These are phyloP conservation scores for Senecio squalidus DNA, from an alignment of 140 eudicot genomes.

Conservation along the genomic window DNA sequence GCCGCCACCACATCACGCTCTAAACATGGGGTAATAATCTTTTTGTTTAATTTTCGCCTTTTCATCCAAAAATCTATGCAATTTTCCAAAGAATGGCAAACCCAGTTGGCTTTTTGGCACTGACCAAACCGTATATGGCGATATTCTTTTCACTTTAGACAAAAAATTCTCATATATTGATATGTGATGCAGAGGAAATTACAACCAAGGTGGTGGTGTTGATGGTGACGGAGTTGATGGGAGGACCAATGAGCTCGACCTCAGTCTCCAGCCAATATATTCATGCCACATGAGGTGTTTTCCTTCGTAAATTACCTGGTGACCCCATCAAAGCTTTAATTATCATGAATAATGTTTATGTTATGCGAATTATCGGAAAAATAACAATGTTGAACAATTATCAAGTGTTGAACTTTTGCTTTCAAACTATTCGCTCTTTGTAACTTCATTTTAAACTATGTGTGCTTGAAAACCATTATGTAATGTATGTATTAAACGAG, in stretches of 20 bases:
- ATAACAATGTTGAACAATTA: slow-evolving; percentile 7
- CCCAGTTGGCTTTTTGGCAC: no score
- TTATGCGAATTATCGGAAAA: slow-evolving; percentile 5
- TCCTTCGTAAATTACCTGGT: slow-evolving; percentile 27
- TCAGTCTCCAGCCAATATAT: slow-evolving; percentile 77
- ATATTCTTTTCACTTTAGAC: no score
- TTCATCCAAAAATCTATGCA: background rate
- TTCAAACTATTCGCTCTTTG: slow-evolving; percentile 5
- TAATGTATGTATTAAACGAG: background rate
- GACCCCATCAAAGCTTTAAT: slow-evolving; percentile 2
- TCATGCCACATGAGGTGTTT: slow-evolving; percentile 84
- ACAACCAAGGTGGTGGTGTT: slow-evolving; percentile 39
- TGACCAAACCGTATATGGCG: no score
- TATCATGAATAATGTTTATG: slow-evolving; percentile 24
- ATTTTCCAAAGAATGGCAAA: background rate
- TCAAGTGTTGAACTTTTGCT: slow-evolving; percentile 16
- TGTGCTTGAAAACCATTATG: slow-evolving; percentile 15
- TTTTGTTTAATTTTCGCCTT: background rate
- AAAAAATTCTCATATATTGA: no score
- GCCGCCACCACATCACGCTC: slow-evolving; percentile 48
- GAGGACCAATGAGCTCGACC: slow-evolving; percentile 77
- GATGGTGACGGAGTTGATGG: slow-evolving; percentile 46
- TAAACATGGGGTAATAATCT: slow-evolving; percentile 54
- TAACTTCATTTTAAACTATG: slow-evolving; percentile 19
- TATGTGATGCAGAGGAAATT: slow-evolving; percentile 36